These are phyloP conservation scores for Phoma sp. DNA, from an alignment of 2,329 filamentous ascomycete genomes.

Conservation along the genomic window DNA sequence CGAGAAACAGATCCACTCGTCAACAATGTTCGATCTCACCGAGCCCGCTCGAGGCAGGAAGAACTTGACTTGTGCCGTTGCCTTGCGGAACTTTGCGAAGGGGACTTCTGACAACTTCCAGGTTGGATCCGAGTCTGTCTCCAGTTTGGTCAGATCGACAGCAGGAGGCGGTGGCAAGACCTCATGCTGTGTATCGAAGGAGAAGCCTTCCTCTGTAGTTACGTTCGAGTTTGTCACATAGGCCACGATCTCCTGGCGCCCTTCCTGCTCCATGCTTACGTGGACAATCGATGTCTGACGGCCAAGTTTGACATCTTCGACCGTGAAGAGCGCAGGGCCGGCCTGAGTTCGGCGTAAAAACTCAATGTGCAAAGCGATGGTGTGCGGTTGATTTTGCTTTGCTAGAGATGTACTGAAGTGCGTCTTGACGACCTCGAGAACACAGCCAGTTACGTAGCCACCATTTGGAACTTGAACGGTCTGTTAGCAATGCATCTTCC, in stretches of 20 bases:
- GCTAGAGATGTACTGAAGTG: slow-evolving; percentile 67
- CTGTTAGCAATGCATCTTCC: not conserved
- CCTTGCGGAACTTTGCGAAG: slow-evolving; percentile 57
- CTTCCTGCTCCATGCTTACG: slow-evolving; percentile 64
- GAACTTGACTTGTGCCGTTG: slow-evolving; percentile 59
- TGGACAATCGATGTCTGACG: slow-evolving; percentile 69
- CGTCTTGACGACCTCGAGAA: slow-evolving; percentile 65
- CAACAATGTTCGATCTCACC: slow-evolving; percentile 53
- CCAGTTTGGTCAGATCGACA: slow-evolving; percentile 54
- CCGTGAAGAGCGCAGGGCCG: slow-evolving; percentile 64
- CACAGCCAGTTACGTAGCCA: slow-evolving; percentile 70
- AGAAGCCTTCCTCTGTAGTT: slow-evolving; percentile 63
- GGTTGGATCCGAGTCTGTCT: slow-evolving; percentile 54
- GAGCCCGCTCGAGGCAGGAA: slow-evolving; percentile 61
- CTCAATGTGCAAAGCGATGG: slow-evolving; percentile 69
- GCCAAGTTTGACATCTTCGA: slow-evolving; percentile 71
- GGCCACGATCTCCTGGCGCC: slow-evolving; percentile 67
- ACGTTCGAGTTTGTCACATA: slow-evolving; percentile 73
- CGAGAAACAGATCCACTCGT: slow-evolving; percentile 72
- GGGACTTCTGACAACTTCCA: slow-evolving; percentile 59
- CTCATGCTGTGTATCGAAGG: slow-evolving; percentile 63
- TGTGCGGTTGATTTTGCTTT: slow-evolving; percentile 67
- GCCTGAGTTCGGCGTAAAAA: slow-evolving; percentile 70
- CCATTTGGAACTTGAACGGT: slow-evolving; percentile 69
- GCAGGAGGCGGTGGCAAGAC: slow-evolving; percentile 56